Base-by-base conservation (phyloP, 805 yeast genomes). In the Cyberlindnera mycetangii region DNA sequence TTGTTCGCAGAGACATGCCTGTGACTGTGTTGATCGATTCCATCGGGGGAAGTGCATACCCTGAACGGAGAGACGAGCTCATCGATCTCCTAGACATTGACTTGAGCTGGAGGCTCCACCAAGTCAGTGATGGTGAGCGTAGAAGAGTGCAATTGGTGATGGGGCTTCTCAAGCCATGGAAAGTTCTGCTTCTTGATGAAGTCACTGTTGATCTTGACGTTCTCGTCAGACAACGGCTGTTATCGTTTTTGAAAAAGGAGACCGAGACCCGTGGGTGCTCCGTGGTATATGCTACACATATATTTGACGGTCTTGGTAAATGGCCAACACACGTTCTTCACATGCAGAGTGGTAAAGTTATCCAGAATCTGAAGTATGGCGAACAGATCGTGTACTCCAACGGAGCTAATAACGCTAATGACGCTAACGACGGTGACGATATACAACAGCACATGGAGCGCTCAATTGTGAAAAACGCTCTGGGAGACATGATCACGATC, bases 161-260 rank as follows among this genome's bases (percentile, higher is more conserved):
- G 96, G 98, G 98, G 0, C 71, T 93, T 38, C 67, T 92, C 49
- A 82, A 84, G 56, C 97, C 97, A 6, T 93, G 97, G 96, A 80
- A 79, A 49, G 72, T 89, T 17, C 68, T 93, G 25, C 68, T 93
- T n/a, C 70, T 93, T 38, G 99, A 93, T 62, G 99, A 93, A 63
- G 98, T 93, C 31, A 93, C 99, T 0, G 96, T 93, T 21, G 99
- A 93, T 64, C 72, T 93, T 53, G 99, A 93, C 60, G 99, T 93
- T 7, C 72, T 93, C 39, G 98, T 90, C 2, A 74, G 99, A 54
- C 78, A 81, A 27, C 73, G 88, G 43, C 68, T 93, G 39, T 68
- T 93, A 50, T 69, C 73, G 1, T 93, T 87, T 60, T 69, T 93
- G 54, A 75, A 74, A 52, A 59, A 66, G n/a, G 99, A 93, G 61